These are phyloP conservation scores for Entomortierella beljakovae DNA, from an alignment of 192 early-diverging fungal species.

Conservation along the genomic window DNA sequence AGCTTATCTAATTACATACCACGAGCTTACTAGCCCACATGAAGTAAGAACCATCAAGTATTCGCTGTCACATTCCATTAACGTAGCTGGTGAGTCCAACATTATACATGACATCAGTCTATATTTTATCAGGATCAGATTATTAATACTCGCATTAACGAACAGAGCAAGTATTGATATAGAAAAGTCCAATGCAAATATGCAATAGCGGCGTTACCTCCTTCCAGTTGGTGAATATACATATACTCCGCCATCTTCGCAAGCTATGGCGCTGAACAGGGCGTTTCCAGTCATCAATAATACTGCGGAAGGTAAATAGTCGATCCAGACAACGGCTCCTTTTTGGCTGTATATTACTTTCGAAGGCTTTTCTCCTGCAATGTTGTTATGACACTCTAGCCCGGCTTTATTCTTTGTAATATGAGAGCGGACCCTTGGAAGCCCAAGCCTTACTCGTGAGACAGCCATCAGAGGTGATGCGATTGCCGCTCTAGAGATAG, in stretches of 20 bases:
- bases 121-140: not conserved
- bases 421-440: constrained; percentile 59
- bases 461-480: constrained; percentile 55
- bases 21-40: constrained; percentile 72
- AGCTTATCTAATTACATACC: constrained; percentile 56
- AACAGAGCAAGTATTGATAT: not conserved
- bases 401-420: constrained; percentile 44
- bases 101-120: constrained; percentile 77
- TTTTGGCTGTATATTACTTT: constrained; percentile 65
- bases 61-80: constrained; percentile 65
- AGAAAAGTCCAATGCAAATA: constrained; percentile 6
- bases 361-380: constrained; percentile 35
- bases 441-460: constrained; percentile 59
- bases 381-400: constrained; percentile 45
- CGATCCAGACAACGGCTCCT: constrained; percentile 65
- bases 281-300: constrained; percentile 71
- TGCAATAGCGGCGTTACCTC: constrained; percentile 55
- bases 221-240: constrained; percentile 77
- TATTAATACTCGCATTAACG: not conserved
- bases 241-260: constrained; percentile 73
- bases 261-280: constrained; percentile 69
- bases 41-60: constrained; percentile 75
- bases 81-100: constrained; percentile 71
- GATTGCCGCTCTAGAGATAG: constrained; percentile 39
- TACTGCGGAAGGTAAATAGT: constrained; percentile 67